A percentile compares a stretch with the other conserved stretches of the same genome.
phyloP scores from a whole-genome alignment of 805 yeast genomes.

The Wickerhamiella siamensis region DNA sequence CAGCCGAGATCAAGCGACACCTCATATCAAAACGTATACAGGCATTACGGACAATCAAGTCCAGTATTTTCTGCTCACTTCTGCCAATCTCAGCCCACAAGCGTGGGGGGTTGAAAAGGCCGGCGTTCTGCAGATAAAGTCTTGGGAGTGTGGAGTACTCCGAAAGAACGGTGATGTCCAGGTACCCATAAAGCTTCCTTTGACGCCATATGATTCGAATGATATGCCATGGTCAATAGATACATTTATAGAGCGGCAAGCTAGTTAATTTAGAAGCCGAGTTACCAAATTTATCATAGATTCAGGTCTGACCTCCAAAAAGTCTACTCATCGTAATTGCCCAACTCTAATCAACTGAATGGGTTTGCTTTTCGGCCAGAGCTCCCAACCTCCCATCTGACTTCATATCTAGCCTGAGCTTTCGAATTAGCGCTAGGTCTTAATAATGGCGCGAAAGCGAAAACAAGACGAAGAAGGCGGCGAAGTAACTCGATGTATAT shows the following conservation, averaged over 20 bases:
- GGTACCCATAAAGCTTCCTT: not conserved
- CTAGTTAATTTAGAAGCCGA: not conserved
- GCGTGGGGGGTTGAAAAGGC: slow-evolving; percentile 56
- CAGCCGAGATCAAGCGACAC: slow-evolving; percentile 29
- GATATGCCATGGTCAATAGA: not conserved
- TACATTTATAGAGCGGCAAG: not conserved
- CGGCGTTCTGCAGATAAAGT: slow-evolving; percentile 24
- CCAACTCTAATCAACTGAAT: too few relatives aligned
- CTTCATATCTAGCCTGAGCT: too few relatives aligned
- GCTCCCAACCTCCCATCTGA: too few relatives aligned
- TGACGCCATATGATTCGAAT: not conserved
- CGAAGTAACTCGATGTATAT: slow-evolving; percentile 43
- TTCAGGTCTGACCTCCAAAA: too few relatives aligned
- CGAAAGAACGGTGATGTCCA: slow-evolving; percentile 3
- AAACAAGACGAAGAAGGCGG: slow-evolving; percentile 16
- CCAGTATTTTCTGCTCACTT: slow-evolving; percentile 55
- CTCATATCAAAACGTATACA: slow-evolving; percentile 58
- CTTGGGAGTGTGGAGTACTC: slow-evolving; percentile 44
- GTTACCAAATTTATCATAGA: too few relatives aligned
- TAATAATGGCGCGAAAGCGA: slow-evolving; percentile 7
- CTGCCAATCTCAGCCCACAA: slow-evolving; percentile 58
- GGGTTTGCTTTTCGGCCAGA: too few relatives aligned
- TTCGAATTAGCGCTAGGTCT: too few relatives aligned
- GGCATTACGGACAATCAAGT: slow-evolving; percentile 30
- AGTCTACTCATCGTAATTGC: too few relatives aligned